Conservation (phyloP, 1,139 yeast species). For the Yamadazyma dushanensis region DNA sequence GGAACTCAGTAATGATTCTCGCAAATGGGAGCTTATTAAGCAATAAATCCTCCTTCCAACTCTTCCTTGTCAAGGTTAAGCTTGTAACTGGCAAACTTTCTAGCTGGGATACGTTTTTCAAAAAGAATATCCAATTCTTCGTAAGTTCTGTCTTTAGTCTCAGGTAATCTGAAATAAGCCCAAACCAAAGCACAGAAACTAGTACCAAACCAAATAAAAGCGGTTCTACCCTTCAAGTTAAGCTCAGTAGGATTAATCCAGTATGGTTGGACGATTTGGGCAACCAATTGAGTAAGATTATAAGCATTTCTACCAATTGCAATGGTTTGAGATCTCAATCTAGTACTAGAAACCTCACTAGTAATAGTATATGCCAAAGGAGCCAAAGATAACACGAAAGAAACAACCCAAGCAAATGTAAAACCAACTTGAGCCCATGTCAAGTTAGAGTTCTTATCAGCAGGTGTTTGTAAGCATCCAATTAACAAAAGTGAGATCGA, state of each 20-base stretch:
- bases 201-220: constrained; percentile 55
- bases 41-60: constrained; percentile 2
- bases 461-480: constrained; percentile 16
- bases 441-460: constrained; percentile 17
- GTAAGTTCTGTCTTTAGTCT: constrained; percentile 54
- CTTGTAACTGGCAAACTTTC: constrained; percentile 27
- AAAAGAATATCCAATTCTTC: constrained; percentile 60
- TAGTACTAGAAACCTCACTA: constrained; percentile 54
- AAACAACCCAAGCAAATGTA: constrained; percentile 41
- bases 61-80: constrained; percentile 12
- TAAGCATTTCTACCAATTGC: constrained; percentile 53
- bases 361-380: constrained; percentile 58
- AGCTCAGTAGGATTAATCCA: constrained; percentile 59
- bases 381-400: constrained; percentile 52
- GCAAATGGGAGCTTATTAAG: too few species aligned
- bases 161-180: constrained; percentile 57
- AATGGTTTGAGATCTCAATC: constrained; percentile 54
- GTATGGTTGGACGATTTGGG: constrained; percentile 49
- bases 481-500: constrained; percentile 22
- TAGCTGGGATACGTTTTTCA: constrained; percentile 40
- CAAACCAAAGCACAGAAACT: constrained; percentile 39
- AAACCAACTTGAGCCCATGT: constrained; percentile 23
- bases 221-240: constrained; percentile 58
- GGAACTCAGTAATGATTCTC: too few species aligned
- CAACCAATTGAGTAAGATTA: constrained; percentile 41